Evolutionary conservation across 805 yeast genomes (phyloP).

Genomic region (Wickerhamomyces silvicola): DNA sequence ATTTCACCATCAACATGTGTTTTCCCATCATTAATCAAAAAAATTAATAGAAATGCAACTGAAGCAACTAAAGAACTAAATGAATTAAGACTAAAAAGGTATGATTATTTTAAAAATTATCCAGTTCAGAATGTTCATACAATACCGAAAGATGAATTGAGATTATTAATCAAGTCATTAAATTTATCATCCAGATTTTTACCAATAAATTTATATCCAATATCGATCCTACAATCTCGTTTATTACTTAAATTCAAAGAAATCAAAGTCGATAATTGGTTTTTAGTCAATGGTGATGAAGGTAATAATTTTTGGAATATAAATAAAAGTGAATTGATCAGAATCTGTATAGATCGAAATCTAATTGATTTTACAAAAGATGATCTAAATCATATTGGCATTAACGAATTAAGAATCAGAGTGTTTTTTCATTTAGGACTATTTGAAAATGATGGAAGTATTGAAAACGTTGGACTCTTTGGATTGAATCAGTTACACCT

Average conservation of each 20-base stretch:
- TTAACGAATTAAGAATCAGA: constrained; percentile 29
- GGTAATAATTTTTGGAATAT: constrained; percentile 39
- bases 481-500: constrained; percentile 20
- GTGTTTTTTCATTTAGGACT: constrained; percentile 35
- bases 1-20: constrained; percentile 54
- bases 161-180: constrained; percentile 29
- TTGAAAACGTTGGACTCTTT: constrained; percentile 27
- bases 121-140: constrained; percentile 43
- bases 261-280: constrained; percentile 47
- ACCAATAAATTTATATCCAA: constrained; percentile 35
- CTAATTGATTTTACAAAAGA: constrained; percentile 33
- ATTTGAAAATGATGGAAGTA: constrained; percentile 27
- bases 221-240: constrained; percentile 28
- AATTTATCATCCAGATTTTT: constrained; percentile 34
- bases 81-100: constrained; percentile 10
- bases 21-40: constrained; percentile 34
- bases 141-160: constrained; percentile 33
- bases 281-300: constrained; percentile 22
- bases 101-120: constrained; percentile 13
- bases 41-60: constrained; percentile 25
- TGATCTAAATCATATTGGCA: constrained; percentile 26
- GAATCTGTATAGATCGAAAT: constrained; percentile 52
- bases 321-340: constrained; percentile 42
- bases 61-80: constrained; percentile 12
- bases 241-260: constrained; percentile 36